A percentile compares a stretch with the other conserved stretches of the same genome.
Evolutionary conservation across 1,139 yeast genomes (phyloP).

Genomic region (Saccharomyces hybrid): DNA sequence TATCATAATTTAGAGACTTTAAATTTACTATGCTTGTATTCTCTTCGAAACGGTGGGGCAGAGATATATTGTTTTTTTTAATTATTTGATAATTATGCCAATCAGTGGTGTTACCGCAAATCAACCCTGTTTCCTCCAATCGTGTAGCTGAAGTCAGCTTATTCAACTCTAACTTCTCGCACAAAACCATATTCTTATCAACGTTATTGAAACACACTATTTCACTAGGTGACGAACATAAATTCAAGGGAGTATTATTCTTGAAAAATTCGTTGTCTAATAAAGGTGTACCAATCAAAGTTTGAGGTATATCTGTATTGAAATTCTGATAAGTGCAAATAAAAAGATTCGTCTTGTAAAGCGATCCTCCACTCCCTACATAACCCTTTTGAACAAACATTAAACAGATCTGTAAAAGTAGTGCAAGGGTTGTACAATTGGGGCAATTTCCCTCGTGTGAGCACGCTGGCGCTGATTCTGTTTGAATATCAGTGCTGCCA

Average conservation of each 20-base stretch:
- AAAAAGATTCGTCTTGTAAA: constrained; percentile 13
- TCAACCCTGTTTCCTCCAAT: constrained; percentile 37
- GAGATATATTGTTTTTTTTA: constrained; percentile 8
- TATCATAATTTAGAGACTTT: constrained; percentile 16
- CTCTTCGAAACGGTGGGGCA: constrained; percentile 44
- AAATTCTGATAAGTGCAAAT: constrained; percentile 10
- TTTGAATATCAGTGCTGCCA: constrained; percentile 1
- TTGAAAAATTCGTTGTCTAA: constrained; percentile 13
- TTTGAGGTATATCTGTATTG: constrained; percentile 14
- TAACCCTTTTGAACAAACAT: constrained; percentile 17
- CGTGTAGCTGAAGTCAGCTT: constrained; percentile 77
- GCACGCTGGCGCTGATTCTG: constrained; percentile 6
- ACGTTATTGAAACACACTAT: constrained; percentile 42
- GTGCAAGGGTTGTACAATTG: constrained; percentile 16
- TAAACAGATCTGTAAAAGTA: constrained; percentile 16
- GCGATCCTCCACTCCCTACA: constrained; percentile 12
- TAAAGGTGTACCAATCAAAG: constrained; percentile 25
- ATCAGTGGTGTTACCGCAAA: constrained; percentile 73
- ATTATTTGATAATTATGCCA: constrained; percentile 33
- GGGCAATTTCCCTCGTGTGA: constrained; percentile 10
- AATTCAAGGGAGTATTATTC: constrained; percentile 18
- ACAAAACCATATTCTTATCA: constrained; percentile 64
- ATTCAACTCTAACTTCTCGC: constrained; percentile 75
- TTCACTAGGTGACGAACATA: constrained; percentile 29
- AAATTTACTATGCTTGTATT: constrained; percentile 42